phyloP scores from a whole-genome alignment of 352 stramenopile species.

The Phytophthora tentaculata region DNA sequence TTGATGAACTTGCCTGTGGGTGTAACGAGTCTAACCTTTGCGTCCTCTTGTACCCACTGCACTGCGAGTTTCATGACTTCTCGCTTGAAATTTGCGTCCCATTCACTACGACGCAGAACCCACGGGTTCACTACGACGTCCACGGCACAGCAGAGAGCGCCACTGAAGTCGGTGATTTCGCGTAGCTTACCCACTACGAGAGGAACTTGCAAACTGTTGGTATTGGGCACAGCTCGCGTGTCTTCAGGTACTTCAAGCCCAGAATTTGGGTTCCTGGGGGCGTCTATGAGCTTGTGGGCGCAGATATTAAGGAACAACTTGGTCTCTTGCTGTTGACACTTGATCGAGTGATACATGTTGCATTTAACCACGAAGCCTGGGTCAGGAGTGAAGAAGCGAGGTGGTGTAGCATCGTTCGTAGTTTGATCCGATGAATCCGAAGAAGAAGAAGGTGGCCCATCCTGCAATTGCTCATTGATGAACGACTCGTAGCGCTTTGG shows the following conservation, averaged over 20 bases:
- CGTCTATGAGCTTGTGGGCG: constrained; percentile 69
- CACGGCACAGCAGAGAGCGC: constrained; percentile 46
- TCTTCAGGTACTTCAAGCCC: constrained; percentile 62
- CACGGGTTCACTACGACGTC: constrained; percentile 86
- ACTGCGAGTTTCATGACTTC: constrained; percentile 82
- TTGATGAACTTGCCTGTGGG: constrained; percentile 83
- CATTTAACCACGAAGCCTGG: constrained; percentile 86
- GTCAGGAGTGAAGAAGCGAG: constrained; percentile 65
- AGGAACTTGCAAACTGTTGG: constrained; percentile 80
- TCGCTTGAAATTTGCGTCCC: constrained; percentile 83
- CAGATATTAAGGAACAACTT: constrained; percentile 89
- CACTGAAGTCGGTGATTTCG: constrained; percentile 53
- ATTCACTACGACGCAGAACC: constrained; percentile 72
- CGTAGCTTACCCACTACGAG: constrained; percentile 68
- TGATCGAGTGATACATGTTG: constrained; percentile 53
- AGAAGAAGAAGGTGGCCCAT: constrained; percentile 49
- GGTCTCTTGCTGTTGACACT: constrained; percentile 62
- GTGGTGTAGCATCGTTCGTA: constrained; percentile 15
- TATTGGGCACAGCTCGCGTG: constrained; percentile 65
- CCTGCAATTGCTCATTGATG: constrained; percentile 81
- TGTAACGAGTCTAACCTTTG: constrained; percentile 46
- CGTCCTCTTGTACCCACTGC: constrained; percentile 81
- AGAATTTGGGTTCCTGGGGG: constrained; percentile 81
- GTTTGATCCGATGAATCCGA: constrained; percentile 13
- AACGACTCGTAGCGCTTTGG: constrained; percentile 78